Evolutionary conservation across 305 asterid species (phyloP), one percentile per base, ranked within the genome.

Genomic region (Stenogyne calaminthoides): DNA sequence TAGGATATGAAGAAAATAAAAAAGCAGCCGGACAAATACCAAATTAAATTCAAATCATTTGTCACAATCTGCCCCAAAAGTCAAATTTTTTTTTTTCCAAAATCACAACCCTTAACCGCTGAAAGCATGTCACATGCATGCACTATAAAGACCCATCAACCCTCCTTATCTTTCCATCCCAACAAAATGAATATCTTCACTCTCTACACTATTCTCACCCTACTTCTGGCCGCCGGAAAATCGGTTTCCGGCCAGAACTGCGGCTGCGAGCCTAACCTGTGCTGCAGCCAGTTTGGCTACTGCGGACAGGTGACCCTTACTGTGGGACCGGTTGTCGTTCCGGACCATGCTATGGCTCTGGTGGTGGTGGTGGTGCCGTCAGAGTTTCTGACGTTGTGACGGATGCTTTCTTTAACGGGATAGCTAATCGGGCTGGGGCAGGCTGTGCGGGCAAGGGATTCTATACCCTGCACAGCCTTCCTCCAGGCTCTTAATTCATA

Each of bases 241-340:
- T 52, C 1, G 27, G 82, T 68, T 71, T 77, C 75, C 16, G 82
- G 70, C 75, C 86, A 80, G 61, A 82, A 82, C 40, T 82, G 86
- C 44, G 86, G 84, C 42, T 82, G 86, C 20, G 74, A 77, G 0
- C 0, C 80, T 0, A 62, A 67, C 74, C 39, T 79, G 66, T 82
- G 86, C 57, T 82, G 86, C 80, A 82, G 84, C 79, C 78, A 60
- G 7, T 79, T 0, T 22, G 86, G 86, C 9, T 77, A 60, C 18
- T 82, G 86, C 27, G 86, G 86, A 22, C 46, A 2, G 78, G 76
- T 25, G 10, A 22, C 9, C 57, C 22, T 0, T 82, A 79, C 11
- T 79, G 86, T 54, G 86, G 86, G 9, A 10, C 7, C 0, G 84
- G 82, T 19, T 82, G 86, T n/a, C 69, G 15, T 2, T 12, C 74